These are phyloP conservation scores for Hypoxylon rubiginosum DNA, from an alignment of 2,329 filamentous ascomycete genomes.

Conservation along the genomic window DNA sequence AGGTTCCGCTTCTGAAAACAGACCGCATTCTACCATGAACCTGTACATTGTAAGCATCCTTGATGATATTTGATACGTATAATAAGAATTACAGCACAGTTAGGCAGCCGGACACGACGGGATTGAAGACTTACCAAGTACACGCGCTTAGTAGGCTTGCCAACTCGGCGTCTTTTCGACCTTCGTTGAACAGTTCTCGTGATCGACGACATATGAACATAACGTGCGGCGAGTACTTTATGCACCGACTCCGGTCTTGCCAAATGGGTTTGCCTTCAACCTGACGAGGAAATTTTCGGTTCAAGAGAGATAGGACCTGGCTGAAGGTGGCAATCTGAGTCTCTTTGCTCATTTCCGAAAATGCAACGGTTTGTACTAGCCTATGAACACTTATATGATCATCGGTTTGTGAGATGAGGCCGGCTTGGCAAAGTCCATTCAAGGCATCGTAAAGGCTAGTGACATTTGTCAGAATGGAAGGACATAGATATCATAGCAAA, in stretches of 20 bases:
- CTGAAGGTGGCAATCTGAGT: background rate
- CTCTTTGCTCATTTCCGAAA: background rate
- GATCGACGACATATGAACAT: background rate
- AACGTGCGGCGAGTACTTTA: background rate
- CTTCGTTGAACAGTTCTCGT: background rate
- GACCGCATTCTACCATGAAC: background rate
- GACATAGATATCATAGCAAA: background rate
- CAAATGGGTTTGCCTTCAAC: background rate
- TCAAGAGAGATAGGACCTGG: background rate
- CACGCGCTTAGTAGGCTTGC: background rate
- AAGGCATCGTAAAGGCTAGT: background rate
- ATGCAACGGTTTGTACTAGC: background rate
- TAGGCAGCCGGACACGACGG: background rate
- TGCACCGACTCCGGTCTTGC: background rate
- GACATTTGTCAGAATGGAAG: background rate
- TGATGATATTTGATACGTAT: background rate
- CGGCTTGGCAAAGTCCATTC: background rate
- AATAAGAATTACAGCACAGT: background rate
- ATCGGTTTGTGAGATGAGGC: background rate
- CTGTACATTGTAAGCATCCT: background rate
- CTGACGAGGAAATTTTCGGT: background rate
- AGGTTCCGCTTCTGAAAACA: background rate
- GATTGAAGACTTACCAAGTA: background rate
- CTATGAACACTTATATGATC: background rate
- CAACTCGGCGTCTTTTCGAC: background rate